These are phyloP conservation scores for Pharus latifolius DNA, from an alignment of 176 grass and related monocot genomes.

Conservation along the genomic window DNA sequence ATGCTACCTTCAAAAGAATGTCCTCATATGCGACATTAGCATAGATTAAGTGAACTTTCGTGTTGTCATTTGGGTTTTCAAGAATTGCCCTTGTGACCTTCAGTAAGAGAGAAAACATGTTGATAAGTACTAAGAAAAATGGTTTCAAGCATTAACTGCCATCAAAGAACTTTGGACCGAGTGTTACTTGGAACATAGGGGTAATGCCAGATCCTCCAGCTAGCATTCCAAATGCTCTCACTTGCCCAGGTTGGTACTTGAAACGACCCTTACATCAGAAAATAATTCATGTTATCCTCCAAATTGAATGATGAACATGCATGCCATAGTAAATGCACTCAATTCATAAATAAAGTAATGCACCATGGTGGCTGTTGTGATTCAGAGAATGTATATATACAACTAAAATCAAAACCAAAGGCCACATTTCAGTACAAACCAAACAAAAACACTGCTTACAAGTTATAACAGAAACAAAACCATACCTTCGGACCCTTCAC, in stretches of 20 bases:
- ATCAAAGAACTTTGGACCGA: background rate
- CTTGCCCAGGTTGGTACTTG: conserved; percentile 86
- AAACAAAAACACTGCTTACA: background rate
- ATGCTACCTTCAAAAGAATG: conserved; percentile 73
- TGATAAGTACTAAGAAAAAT: background rate
- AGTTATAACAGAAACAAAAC: conserved; percentile 1
- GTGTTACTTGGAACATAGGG: conserved; percentile 93
- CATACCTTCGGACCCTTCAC: conserved; percentile 82
- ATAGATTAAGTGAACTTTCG: conserved; percentile 76
- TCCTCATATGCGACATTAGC: conserved; percentile 80
- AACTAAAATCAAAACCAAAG: background rate
- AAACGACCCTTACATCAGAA: conserved; percentile 49
- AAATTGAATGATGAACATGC: background rate
- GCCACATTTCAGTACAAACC: background rate
- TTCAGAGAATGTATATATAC: background rate
- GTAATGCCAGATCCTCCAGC: conserved; percentile 95
- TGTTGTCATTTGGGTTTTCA: conserved; percentile 70
- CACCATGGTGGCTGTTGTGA: background rate
- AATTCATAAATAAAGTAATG: background rate
- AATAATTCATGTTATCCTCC: background rate
- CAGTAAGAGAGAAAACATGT: background rate
- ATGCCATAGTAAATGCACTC: background rate
- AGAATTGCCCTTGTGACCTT: conserved; percentile 85
- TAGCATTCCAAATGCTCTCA: conserved; percentile 91
- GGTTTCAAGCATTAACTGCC: background rate